Conservation (phyloP, 257 asterid genomes). For the Solanum sejunctum region DNA sequence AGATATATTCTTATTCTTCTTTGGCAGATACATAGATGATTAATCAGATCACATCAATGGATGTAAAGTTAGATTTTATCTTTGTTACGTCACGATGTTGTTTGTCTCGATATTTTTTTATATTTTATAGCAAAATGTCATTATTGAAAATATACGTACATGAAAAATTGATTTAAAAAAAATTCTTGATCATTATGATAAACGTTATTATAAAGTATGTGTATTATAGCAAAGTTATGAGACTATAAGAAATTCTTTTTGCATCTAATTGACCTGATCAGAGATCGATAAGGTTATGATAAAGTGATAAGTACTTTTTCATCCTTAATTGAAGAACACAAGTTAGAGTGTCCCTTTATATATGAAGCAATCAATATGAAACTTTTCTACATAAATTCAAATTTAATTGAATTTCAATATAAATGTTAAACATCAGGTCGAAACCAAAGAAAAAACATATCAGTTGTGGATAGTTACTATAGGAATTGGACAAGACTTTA, state of each 20-base stretch:
- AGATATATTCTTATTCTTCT: not conserved
- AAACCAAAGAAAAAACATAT: not conserved
- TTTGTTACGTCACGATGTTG: no score
- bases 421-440: not conserved
- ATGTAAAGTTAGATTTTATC: not conserved
- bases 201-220: no score
- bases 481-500: no score
- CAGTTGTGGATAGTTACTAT: not conserved
- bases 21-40: not conserved
- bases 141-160: no score
- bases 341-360: not conserved
- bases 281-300: not conserved
- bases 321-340: no score
- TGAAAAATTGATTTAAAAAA: no score
- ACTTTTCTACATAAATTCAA: not conserved
- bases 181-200: no score
- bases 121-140: no score
- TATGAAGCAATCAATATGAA: fast-evolving
- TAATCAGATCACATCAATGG: not conserved
- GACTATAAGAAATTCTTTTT: no score
- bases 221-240: no score
- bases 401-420: not conserved
- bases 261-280: no score
- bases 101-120: no score
- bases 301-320: not conserved